Conservation (phyloP, 179 eudicot genomes). For the Spinacia oleracea region DNA sequence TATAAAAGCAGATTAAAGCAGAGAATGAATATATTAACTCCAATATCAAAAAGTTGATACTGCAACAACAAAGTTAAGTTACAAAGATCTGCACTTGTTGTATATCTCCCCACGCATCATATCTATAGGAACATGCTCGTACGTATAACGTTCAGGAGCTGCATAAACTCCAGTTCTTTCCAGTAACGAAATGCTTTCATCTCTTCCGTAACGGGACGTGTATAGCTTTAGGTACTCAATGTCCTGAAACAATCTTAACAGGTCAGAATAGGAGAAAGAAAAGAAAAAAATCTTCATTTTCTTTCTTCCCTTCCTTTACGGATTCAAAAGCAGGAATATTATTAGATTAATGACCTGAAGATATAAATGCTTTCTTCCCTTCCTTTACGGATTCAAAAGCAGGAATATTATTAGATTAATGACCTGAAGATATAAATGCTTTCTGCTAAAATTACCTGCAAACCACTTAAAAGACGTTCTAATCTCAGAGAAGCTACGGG, state of each 20-base stretch:
- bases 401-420: background rate
- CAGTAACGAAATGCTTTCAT: conserved; percentile 67
- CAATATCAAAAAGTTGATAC: background rate
- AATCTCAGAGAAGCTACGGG: conserved; percentile 94
- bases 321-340: background rate
- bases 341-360: background rate
- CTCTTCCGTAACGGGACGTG: conserved; percentile 78
- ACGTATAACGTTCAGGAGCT: conserved; percentile 87
- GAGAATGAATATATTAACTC: background rate
- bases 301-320: background rate
- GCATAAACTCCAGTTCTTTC: conserved; percentile 75
- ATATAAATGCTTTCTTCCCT: background rate
- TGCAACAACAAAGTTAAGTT: background rate
- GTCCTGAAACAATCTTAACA: conserved; percentile 47
- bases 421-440: background rate
- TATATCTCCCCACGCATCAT: conserved; percentile 88
- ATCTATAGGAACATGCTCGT: conserved; percentile 87
- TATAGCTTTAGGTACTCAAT: conserved; percentile 88
- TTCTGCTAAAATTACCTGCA: conserved; percentile 58
- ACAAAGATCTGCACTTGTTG: conserved; percentile 61
- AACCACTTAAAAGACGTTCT: conserved; percentile 91
- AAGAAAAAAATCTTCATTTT: background rate
- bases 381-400: background rate
- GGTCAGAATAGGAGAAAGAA: background rate
- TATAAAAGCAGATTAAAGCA: background rate